phyloP scores from a whole-genome alignment of 805 yeast genomes.

The Tetrapisispora phaffii region DNA sequence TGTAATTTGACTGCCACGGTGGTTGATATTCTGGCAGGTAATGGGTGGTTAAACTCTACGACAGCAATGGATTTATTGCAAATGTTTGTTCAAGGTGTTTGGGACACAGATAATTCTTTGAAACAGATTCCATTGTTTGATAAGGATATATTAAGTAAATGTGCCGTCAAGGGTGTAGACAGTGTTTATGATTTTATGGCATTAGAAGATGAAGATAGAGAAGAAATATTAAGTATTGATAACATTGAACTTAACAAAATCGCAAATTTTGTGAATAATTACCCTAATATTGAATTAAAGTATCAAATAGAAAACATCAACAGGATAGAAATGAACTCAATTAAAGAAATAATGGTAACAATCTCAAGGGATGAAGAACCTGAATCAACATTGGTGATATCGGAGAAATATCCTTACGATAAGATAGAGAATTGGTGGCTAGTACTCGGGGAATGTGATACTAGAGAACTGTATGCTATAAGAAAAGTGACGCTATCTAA shows the following conservation, averaged over 20 bases:
- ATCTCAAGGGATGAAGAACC: slow-evolving; percentile 71
- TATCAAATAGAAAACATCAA: slow-evolving; percentile 39
- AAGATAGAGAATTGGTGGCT: slow-evolving; percentile 74
- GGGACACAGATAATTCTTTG: slow-evolving; percentile 72
- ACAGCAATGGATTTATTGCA: slow-evolving; percentile 81
- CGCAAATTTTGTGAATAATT: slow-evolving; percentile 81
- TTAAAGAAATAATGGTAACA: slow-evolving; percentile 38
- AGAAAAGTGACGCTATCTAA: slow-evolving; percentile 49
- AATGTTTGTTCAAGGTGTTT: slow-evolving; percentile 76
- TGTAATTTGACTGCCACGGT: slow-evolving; percentile 51
- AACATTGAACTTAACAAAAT: slow-evolving; percentile 48
- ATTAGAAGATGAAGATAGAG: slow-evolving; percentile 64
- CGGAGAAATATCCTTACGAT: slow-evolving; percentile 48
- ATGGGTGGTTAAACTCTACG: slow-evolving; percentile 70
- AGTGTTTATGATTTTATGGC: slow-evolving; percentile 72
- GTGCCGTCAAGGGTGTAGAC: slow-evolving; percentile 46
- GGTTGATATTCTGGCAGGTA: slow-evolving; percentile 68
- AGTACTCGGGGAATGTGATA: slow-evolving; percentile 58
- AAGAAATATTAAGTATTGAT: slow-evolving; percentile 46
- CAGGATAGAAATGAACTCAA: slow-evolving; percentile 39
- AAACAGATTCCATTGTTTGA: slow-evolving; percentile 71
- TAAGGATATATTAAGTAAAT: slow-evolving; percentile 38
- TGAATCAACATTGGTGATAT: slow-evolving; percentile 49
- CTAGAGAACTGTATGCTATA: slow-evolving; percentile 59
- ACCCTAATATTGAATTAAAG: slow-evolving; percentile 72